Evolutionary conservation across 495 filamentous ascomycete species (phyloP).

Genomic region (Chaetomium fimeti): DNA sequence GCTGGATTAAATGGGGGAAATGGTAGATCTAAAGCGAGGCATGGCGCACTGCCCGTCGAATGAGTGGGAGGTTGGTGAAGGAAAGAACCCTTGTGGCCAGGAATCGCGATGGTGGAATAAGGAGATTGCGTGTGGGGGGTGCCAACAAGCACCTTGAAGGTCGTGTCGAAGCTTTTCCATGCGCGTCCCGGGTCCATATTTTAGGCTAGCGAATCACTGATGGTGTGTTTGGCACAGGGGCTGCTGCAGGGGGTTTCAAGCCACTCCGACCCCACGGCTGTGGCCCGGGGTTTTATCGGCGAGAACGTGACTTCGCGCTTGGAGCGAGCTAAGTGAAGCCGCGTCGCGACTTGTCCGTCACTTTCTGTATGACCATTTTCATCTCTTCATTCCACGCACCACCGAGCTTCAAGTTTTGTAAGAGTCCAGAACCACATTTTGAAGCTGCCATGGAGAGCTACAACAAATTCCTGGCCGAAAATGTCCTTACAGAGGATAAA

Average conservation of each 20-base stretch:
- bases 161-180: conserved; percentile 9
- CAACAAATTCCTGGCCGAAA: conserved; percentile 68
- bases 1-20: conserved; percentile 7
- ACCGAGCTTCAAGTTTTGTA: neutral
- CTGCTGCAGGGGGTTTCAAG: conserved; percentile 20
- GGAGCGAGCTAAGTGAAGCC: conserved; percentile 10
- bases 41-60: conserved; percentile 19
- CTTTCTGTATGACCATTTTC: neutral
- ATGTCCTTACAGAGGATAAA: conserved; percentile 72
- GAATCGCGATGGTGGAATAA: neutral
- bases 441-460: conserved; percentile 54
- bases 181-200: neutral
- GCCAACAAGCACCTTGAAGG: conserved; percentile 19
- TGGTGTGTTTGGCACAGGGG: neutral
- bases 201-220: conserved; percentile 11
- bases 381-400: neutral
- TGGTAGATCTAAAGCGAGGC: conserved; percentile 12
- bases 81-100: conserved; percentile 6
- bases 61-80: neutral
- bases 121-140: conserved; percentile 2
- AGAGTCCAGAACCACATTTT: neutral
- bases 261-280: conserved; percentile 14
- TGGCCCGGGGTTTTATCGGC: conserved; percentile 17
- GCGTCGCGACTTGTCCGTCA: conserved; percentile 1
- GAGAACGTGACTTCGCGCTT: conserved; percentile 35